Base-by-base conservation (phyloP, 352 stramenopile genomes). In the Phytopythium helicoides region DNA sequence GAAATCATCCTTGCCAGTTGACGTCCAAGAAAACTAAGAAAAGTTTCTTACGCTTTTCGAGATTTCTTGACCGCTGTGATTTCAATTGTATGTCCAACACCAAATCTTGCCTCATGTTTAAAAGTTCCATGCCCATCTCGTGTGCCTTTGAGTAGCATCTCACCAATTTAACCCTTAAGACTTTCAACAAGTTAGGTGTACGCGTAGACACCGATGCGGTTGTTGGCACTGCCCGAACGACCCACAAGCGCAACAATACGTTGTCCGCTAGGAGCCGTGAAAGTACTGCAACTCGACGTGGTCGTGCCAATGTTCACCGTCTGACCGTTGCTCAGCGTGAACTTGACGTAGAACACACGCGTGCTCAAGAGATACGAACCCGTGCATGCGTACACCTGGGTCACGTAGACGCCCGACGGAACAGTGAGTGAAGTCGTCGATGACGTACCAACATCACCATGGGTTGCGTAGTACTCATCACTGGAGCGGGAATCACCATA, bases 401-500 rank as follows among this genome's bases (percentile, higher is more conserved):
- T 57, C 33, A 57, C 54, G 33, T 53, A 44, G 14, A 57, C 55
- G 10, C 55, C 31, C 7, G 22, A 15, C 8, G 48, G 56, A 15
- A 62, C 48, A 11, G 56, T 51, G 16, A 62, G 16, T 11, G 42
- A 57, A 8, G 16, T 57, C 7, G 55, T 62, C 23, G 52, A 41
- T 14, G 50, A 62, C 10, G 47, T 62, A 15, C 55, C 55, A 25
- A 53, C 34, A 36, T 62, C 55, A 4, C 55, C 55, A 33, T 62
- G 55, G 1, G 48, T 54, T 14, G 49, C n/a, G 39, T 62, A 57
- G 22, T 62, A 58, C 19, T 44, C 36, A 48, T 62, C 56, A 14
- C 42, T 54, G 8, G 56, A 62, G n/a, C 56, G 48, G 25, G 56
- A 47, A 18, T 62, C 55, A 8, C 55, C 55, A 21, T 62, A 62